Evolutionary conservation across 768 basidiomycete genomes (phyloP).

Genomic region (Lactifluus echinatus): DNA sequence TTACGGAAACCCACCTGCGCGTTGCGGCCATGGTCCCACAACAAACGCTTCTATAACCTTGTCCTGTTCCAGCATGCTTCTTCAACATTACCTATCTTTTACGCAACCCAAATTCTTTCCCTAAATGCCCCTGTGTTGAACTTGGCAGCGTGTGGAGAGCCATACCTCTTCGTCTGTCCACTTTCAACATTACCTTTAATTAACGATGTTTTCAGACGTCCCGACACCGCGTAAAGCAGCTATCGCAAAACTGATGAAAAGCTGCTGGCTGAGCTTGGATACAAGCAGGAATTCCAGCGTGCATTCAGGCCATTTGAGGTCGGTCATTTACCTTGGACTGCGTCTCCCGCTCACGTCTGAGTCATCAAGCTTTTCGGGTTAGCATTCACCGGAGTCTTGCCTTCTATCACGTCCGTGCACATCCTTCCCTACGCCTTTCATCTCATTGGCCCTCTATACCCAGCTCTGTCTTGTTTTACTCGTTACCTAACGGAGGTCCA

Average conservation of each 20-base stretch:
- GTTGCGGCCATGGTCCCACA: too few relatives aligned
- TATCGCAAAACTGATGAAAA: slow-evolving; percentile 20
- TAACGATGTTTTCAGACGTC: not conserved
- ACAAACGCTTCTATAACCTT: too few relatives aligned
- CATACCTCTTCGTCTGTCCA: not conserved
- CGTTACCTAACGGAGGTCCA: slow-evolving; percentile 60
- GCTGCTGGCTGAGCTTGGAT: slow-evolving; percentile 32
- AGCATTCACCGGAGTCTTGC: slow-evolving; percentile 61
- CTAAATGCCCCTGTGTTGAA: not conserved
- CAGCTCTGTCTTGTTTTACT: slow-evolving; percentile 41
- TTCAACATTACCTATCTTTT: too few relatives aligned
- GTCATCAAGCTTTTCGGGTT: slow-evolving; percentile 55
- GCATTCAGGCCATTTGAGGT: slow-evolving; percentile 29
- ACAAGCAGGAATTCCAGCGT: slow-evolving; percentile 36
- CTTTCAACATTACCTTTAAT: not conserved
- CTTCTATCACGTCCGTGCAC: slow-evolving; percentile 46
- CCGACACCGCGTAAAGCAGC: not conserved
- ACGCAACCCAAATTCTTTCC: too few relatives aligned
- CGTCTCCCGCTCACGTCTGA: not conserved
- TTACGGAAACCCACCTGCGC: too few relatives aligned
- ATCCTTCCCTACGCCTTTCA: not conserved
- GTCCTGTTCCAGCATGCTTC: too few relatives aligned
- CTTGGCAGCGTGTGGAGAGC: not conserved
- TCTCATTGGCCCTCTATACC: not conserved
- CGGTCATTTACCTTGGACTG: not conserved